Conservation (phyloP, 1,139 yeast genomes). For the Diutina sp. region DNA sequence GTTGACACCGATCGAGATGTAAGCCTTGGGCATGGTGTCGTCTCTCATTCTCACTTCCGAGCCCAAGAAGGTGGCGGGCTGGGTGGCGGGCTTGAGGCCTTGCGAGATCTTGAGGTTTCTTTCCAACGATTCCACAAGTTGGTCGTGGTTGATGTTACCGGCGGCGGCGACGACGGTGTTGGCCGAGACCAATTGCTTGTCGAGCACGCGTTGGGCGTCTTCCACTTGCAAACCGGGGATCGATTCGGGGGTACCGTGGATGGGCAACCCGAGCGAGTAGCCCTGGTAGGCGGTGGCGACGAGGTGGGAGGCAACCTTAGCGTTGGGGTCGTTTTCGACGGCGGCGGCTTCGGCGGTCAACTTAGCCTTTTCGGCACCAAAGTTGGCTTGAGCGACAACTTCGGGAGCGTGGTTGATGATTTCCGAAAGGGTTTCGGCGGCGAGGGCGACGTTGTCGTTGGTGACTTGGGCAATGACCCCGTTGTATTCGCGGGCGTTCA, state of each 20-base stretch:
- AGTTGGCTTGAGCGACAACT: conserved; percentile 20
- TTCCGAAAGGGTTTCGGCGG: conserved; percentile 24
- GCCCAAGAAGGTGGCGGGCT: conserved; percentile 58
- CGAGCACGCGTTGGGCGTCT: conserved; percentile 46
- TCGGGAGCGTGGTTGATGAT: conserved; percentile 24
- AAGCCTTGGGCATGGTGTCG: conserved; percentile 72
- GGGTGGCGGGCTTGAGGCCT: conserved; percentile 42
- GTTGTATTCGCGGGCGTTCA: conserved; percentile 38
- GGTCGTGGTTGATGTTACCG: conserved; percentile 61
- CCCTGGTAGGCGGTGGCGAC: conserved; percentile 78
- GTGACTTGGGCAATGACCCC: conserved; percentile 41
- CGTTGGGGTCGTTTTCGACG: conserved; percentile 32
- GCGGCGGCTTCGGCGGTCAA: conserved; percentile 26
- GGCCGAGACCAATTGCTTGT: conserved; percentile 43
- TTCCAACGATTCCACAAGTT: conserved; percentile 53
- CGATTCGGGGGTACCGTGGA: conserved; percentile 58
- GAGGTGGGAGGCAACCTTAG: conserved; percentile 57
- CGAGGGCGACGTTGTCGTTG: conserved; percentile 28
- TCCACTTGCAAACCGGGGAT: conserved; percentile 40
- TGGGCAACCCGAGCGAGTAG: conserved; percentile 65
- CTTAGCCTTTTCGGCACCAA: conserved; percentile 21
- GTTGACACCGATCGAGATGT: conserved; percentile 59
- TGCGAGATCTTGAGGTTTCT: conserved; percentile 30
- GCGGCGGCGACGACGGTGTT: conserved; percentile 62
- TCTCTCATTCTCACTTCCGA: conserved; percentile 82